Base-by-base conservation (phyloP, 176 grass and related monocot species). In the Juncus inflexus region DNA sequence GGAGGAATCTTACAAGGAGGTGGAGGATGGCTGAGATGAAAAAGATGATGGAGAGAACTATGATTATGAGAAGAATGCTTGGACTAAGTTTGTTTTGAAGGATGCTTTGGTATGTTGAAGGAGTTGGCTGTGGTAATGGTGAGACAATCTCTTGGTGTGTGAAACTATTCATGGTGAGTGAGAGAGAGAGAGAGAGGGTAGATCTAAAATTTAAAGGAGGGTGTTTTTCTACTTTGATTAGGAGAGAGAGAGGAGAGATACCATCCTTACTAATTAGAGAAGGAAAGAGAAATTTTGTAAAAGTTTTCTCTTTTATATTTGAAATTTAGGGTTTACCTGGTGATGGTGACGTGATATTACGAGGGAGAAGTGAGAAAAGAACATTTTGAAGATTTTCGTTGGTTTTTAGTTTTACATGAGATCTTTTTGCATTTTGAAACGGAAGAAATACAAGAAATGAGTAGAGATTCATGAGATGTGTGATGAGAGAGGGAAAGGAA, bases 11-110 rank as follows among this genome's bases (percentile, higher is more conserved):
- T 15, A 79, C 79, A 0, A 97, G 63, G 35, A 91, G 79, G 80
- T 89, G 85, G 9, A 91, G 85, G 11, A 97, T 59, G 0, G 84
- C 92, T 28, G 87, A 91, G 59, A 97, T 79, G 87, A 91, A 97
- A 84, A 91, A 86, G 74, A 89, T 81, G 70, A 91, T 72, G 52
- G 79, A 87, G 8, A 97, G 36, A 37, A 89, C 76, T 0, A 79
- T 80, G 7, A 97, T 79, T 42, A 91, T 70, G 41, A 97, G 63
- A 10, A 97, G 69, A 76, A 91, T 81, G 67, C 77, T 91, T 2
- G 87, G 91, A 59, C 62, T 96, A 42, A 96, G 84, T 87, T 83
- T 96, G 66, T 40, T 67, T 62, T 85, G 66, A 7, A 83, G 77
- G 7, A 63, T 65, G 37, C 43, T 65, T 49, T 55, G 42, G 55